Conservation (phyloP, 2,329 filamentous ascomycete genomes). For the Xylaria polymorpha region DNA sequence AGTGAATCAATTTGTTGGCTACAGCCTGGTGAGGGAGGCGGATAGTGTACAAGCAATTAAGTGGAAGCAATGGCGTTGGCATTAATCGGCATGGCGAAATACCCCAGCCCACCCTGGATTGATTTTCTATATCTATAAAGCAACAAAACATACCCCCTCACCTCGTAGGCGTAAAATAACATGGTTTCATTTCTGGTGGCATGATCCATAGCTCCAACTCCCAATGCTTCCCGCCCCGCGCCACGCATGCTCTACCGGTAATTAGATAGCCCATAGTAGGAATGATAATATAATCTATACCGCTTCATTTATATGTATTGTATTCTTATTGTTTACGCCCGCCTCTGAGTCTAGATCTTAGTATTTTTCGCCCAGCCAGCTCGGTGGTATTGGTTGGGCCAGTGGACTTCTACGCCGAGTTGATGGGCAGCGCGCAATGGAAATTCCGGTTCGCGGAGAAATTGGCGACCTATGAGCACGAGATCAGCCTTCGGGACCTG, state of each 20-base stretch:
- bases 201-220: background rate
- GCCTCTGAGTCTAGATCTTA: conserved; percentile 41
- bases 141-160: conserved; percentile 1
- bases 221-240: background rate
- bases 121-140: conserved; percentile 1
- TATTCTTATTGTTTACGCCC: background rate
- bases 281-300: background rate
- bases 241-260: conserved; percentile 18
- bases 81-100: background rate
- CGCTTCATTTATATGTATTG: background rate
- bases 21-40: background rate
- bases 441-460: conserved; percentile 84
- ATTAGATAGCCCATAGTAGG: background rate
- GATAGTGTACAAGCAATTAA: background rate
- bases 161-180: background rate
- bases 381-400: conserved; percentile 73
- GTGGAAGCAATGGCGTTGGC: background rate
- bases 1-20: background rate
- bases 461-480: conserved; percentile 79
- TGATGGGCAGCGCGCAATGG: conserved; percentile 79
- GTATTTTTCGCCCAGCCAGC: conserved; percentile 50
- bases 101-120: background rate
- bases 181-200: background rate
- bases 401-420: conserved; percentile 75
- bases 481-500: conserved; percentile 69